Percentiles rank a stretch among this genome's conserved stretches.
These are phyloP conservation scores for Kurtzmaniella natalensis DNA, from an alignment of 1,139 yeast genomes.

Conservation along the genomic window DNA sequence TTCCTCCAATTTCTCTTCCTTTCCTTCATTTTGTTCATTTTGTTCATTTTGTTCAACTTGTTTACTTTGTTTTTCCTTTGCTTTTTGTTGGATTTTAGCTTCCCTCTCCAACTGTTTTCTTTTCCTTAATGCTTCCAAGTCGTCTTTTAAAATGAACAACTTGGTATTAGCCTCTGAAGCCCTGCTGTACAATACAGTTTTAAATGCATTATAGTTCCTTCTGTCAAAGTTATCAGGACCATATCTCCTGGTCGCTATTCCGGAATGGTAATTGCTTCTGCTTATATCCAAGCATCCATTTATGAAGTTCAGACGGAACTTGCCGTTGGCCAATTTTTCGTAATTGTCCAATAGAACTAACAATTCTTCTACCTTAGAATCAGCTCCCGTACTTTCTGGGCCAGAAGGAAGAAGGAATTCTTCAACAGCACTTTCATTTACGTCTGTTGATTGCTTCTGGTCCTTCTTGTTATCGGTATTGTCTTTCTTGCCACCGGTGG, in stretches of 20 bases:
- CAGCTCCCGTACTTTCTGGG: not conserved
- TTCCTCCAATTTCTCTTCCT: slow-evolving; percentile 5
- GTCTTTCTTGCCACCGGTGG: no score
- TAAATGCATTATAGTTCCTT: slow-evolving; percentile 26
- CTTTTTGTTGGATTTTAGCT: not conserved
- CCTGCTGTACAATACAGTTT: slow-evolving; percentile 12
- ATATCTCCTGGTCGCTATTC: slow-evolving; percentile 15
- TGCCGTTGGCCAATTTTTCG: slow-evolving; percentile 19
- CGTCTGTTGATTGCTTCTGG: no score
- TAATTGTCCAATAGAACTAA: slow-evolving; percentile 27
- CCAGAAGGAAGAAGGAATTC: not conserved
- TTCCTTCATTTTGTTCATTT: not conserved
- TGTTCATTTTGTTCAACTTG: not conserved
- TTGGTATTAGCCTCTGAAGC: no score
- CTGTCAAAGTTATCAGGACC: slow-evolving; percentile 25
- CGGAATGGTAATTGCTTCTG: slow-evolving; percentile 32
- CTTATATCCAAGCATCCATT: slow-evolving; percentile 35
- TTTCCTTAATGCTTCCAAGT: not conserved
- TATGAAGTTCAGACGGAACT: slow-evolving; percentile 19
- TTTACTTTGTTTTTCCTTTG: slow-evolving; percentile 4
- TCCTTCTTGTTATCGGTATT: no score
- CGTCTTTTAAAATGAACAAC: slow-evolving; percentile 9
- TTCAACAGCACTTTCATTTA: not conserved
- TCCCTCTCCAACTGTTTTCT: slow-evolving; percentile 11
- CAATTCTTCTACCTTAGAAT: slow-evolving; percentile 14